phyloP scores from a whole-genome alignment of 202 grass and related monocot species.

The Setaria italica region DNA sequence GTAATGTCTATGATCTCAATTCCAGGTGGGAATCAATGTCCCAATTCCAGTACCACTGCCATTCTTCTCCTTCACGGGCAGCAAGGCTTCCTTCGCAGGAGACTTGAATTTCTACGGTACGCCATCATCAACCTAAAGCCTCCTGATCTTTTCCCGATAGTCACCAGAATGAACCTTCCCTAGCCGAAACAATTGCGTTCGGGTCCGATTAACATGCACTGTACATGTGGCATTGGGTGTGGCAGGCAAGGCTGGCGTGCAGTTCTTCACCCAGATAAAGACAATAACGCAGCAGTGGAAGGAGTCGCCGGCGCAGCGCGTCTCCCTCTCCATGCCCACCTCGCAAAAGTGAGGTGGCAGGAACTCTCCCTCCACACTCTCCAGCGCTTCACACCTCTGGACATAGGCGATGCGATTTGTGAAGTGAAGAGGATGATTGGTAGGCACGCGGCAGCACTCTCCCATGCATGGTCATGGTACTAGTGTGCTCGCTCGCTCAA shows the following conservation, averaged over 20 bases:
- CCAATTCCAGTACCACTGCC: constrained; percentile 93
- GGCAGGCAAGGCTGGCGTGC: constrained; percentile 93
- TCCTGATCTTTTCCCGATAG: not conserved
- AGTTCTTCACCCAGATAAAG: constrained; percentile 97
- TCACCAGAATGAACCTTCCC: not conserved
- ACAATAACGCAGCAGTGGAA: constrained; percentile 98
- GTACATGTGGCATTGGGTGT: constrained; percentile 10
- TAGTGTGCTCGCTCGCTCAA: not conserved
- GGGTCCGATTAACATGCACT: not conserved
- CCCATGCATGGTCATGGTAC: not conserved
- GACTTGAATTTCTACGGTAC: constrained; percentile 96
- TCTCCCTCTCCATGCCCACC: constrained; percentile 93
- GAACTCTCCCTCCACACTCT: not conserved
- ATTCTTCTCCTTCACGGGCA: constrained; percentile 94
- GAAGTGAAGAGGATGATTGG: not conserved
- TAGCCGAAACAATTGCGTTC: not conserved
- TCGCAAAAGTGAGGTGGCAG: constrained; percentile 63
- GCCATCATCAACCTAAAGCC: not conserved
- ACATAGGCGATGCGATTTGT: constrained; percentile 23
- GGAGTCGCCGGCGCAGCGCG: constrained; percentile 63
- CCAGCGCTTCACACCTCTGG: not conserved
- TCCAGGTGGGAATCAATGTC: constrained; percentile 94
- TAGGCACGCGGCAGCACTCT: not conserved
- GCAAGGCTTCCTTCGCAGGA: constrained; percentile 94
- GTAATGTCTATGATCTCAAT: not conserved